These are phyloP conservation scores for Calocybe cyanea DNA, from an alignment of 768 basidiomycete species.

Conservation along the genomic window DNA sequence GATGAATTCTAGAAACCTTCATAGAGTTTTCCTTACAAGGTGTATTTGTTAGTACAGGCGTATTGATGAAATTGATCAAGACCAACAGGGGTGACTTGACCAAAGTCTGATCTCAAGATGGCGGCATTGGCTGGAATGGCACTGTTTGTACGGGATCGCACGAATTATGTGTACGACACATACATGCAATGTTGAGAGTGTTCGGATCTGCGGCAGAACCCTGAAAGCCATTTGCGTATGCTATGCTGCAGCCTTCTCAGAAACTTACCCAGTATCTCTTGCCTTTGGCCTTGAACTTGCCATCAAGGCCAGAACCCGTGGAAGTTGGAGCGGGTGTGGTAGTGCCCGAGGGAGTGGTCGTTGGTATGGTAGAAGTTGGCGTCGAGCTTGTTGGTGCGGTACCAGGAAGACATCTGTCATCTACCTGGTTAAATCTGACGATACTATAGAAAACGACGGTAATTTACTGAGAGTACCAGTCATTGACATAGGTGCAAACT, in stretches of 20 bases:
- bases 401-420: constrained; percentile 23
- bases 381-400: neutral
- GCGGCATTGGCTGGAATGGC: constrained; percentile 24
- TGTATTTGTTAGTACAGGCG: neutral
- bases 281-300: constrained; percentile 21
- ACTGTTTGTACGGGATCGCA: neutral
- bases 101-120: constrained; percentile 31
- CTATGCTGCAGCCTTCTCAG: neutral
- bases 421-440: constrained; percentile 13
- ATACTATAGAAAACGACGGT: neutral
- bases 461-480: constrained; percentile 24
- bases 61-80: neutral
- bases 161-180: neutral
- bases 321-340: constrained; percentile 14
- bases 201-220: constrained; percentile 28
- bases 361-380: neutral
- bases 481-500: constrained; percentile 26
- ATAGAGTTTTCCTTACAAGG: constrained; percentile 31
- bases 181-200: constrained; percentile 27
- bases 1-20: constrained; percentile 24
- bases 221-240: constrained; percentile 10
- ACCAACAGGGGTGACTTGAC: constrained; percentile 34
- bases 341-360: constrained; percentile 9
- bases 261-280: constrained; percentile 26
- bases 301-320: constrained; percentile 17